Conservation (phyloP, 148 eudicot species). For the Rhododendron griersonianum region DNA sequence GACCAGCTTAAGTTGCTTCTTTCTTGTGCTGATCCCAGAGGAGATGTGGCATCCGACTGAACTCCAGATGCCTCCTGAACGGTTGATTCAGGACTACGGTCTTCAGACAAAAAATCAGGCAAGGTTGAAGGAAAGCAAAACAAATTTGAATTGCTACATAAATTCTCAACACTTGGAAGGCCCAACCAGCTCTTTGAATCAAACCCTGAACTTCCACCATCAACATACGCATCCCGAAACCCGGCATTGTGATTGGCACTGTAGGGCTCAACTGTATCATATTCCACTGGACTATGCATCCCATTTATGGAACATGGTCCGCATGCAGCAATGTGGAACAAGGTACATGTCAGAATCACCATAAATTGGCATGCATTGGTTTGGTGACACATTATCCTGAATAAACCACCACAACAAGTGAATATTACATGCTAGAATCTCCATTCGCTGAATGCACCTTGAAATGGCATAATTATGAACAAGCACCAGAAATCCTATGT, state of each 20-base stretch:
- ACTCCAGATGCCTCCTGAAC: conserved; percentile 20
- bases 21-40: conserved; percentile 17
- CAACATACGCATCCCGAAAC: conserved; percentile 28
- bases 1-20: conserved; percentile 42
- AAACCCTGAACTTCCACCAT: conserved; percentile 20
- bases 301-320: conserved; percentile 36
- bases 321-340: conserved; percentile 30
- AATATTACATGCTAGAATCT: neutral
- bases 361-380: conserved; percentile 23
- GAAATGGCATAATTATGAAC: neutral
- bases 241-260: conserved; percentile 20
- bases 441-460: neutral
- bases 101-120: conserved; percentile 35
- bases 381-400: conserved; percentile 42
- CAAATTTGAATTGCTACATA: conserved; percentile 37
- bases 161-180: conserved; percentile 26
- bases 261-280: conserved; percentile 36
- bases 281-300: conserved; percentile 18
- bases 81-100: conserved; percentile 15
- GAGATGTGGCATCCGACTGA: conserved; percentile 27
- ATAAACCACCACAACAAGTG: neutral
- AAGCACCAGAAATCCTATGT: neutral
- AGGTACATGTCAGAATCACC: conserved; percentile 37
- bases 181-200: conserved; percentile 4
- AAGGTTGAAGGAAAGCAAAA: conserved; percentile 56